Percentiles rank a stretch among this genome's conserved stretches.
Conservation (phyloP, 768 basidiomycete genomes). For the Candolleomyces eurysporus region DNA sequence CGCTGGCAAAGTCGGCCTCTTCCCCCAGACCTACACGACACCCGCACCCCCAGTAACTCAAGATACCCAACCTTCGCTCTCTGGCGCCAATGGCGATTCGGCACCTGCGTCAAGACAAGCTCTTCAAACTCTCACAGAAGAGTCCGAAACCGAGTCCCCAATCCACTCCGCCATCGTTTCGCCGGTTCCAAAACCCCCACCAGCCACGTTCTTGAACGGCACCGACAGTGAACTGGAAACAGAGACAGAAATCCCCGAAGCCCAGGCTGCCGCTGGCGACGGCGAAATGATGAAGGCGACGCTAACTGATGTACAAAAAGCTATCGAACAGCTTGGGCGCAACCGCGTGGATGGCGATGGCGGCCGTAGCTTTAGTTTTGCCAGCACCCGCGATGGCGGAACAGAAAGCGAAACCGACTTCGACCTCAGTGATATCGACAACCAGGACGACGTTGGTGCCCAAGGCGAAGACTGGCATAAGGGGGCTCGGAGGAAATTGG, state of each 20-base stretch:
- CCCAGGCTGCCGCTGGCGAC: slow-evolving; percentile 27
- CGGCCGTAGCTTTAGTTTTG: slow-evolving; percentile 73
- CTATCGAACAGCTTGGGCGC: slow-evolving; percentile 81
- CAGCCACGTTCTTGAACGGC: slow-evolving; percentile 23
- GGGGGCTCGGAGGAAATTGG: slow-evolving; percentile 61
- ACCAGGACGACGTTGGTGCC: slow-evolving; percentile 31
- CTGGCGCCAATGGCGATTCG: neutral
- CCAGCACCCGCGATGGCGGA: slow-evolving; percentile 55
- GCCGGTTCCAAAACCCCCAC: slow-evolving; percentile 36
- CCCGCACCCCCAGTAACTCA: slow-evolving; percentile 40
- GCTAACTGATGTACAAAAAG: slow-evolving; percentile 86
- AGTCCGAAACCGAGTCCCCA: slow-evolving; percentile 39
- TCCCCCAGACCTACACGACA: slow-evolving; percentile 87
- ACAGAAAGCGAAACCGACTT: slow-evolving; percentile 56
- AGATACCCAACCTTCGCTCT: neutral
- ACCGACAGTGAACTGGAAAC: slow-evolving; percentile 16
- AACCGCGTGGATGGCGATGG: slow-evolving; percentile 50
- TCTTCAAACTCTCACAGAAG: slow-evolving; percentile 48
- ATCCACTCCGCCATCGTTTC: slow-evolving; percentile 26
- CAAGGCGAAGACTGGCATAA: slow-evolving; percentile 62
- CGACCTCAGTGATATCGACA: slow-evolving; percentile 46
- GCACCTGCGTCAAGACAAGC: slow-evolving; percentile 13
- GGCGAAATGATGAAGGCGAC: slow-evolving; percentile 81
- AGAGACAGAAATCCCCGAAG: slow-evolving; percentile 15
- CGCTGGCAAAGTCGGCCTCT: slow-evolving; percentile 82